Evolutionary conservation across 192 early-diverging fungal genomes (phyloP).

Genomic region (Rhizoclosmatium globosum): DNA sequence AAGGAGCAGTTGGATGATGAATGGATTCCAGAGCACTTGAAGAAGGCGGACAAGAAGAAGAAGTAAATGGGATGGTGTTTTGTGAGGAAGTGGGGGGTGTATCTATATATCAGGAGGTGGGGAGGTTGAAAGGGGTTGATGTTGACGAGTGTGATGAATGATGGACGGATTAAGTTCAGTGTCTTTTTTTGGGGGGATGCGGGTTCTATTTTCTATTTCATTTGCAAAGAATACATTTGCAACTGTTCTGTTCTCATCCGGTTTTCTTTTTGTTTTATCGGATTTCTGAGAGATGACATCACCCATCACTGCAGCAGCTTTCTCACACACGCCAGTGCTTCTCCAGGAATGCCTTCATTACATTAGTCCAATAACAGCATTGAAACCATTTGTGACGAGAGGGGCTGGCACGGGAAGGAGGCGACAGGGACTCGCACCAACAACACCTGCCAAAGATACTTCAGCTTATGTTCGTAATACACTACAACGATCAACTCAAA

Average conservation of each 20-base stretch:
- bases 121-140: not conserved
- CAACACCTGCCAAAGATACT: not conserved
- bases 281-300: not conserved
- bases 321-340: constrained; percentile 61
- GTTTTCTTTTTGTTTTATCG: too few relatives aligned
- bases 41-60: constrained; percentile 37
- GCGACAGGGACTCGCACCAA: not conserved
- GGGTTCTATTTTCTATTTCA: too few relatives aligned
- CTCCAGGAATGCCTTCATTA: constrained; percentile 53
- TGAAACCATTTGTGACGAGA: not conserved
- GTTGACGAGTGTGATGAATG: not conserved
- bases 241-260: too few relatives aligned
- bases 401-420: not conserved
- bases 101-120: not conserved
- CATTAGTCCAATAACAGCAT: constrained; percentile 45
- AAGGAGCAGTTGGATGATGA: constrained; percentile 42
- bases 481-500: not conserved
- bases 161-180: not conserved
- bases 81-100: not conserved
- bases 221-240: too few relatives aligned
- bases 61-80: constrained; percentile 10
- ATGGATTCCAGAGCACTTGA: constrained; percentile 42
- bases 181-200: not conserved
- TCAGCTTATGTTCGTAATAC: constrained; percentile 2
- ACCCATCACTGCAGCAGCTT: not conserved